These are phyloP conservation scores for Eremochloa ophiuroides DNA, from an alignment of 176 grass and related monocot genomes.

Conservation along the genomic window DNA sequence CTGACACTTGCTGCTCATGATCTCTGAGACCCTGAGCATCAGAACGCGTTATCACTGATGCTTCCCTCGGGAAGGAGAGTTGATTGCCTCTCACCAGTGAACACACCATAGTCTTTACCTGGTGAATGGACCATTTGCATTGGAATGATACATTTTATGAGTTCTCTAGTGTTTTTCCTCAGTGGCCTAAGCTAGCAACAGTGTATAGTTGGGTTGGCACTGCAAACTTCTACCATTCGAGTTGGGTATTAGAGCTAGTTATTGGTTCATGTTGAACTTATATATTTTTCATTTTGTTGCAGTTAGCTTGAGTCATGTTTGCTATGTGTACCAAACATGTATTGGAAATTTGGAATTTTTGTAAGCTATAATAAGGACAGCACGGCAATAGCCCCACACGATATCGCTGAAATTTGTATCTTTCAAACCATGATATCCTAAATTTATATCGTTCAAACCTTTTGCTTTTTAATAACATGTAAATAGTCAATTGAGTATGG, in stretches of 20 bases:
- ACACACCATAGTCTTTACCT: conserved; percentile 25
- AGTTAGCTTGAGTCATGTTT: conserved; percentile 35
- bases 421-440: not conserved
- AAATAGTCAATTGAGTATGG: too few species aligned
- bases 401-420: not conserved
- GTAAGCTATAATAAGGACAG: not conserved
- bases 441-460: too few species aligned
- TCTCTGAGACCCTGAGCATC: conserved; percentile 16
- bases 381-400: not conserved
- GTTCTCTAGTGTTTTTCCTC: conserved; percentile 42
- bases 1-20: conserved; percentile 23
- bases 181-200: conserved; percentile 65
- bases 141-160: conserved; percentile 47
- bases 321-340: conserved; percentile 27
- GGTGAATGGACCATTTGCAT: conserved; percentile 42
- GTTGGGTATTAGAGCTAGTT: conserved; percentile 41
- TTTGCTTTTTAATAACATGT: too few species aligned
- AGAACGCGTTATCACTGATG: conserved; percentile 15
- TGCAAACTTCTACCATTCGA: conserved; percentile 33
- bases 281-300: conserved; percentile 38
- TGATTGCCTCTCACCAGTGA: conserved; percentile 27
- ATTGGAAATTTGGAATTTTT: conserved; percentile 14
- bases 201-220: conserved; percentile 64
- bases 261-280: conserved; percentile 38
- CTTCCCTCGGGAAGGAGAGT: conserved; percentile 35